Evolutionary conservation across 768 basidiomycete species (phyloP), one percentile per base, ranked within the genome.

Genomic region (Kwoniella shandongensis): DNA sequence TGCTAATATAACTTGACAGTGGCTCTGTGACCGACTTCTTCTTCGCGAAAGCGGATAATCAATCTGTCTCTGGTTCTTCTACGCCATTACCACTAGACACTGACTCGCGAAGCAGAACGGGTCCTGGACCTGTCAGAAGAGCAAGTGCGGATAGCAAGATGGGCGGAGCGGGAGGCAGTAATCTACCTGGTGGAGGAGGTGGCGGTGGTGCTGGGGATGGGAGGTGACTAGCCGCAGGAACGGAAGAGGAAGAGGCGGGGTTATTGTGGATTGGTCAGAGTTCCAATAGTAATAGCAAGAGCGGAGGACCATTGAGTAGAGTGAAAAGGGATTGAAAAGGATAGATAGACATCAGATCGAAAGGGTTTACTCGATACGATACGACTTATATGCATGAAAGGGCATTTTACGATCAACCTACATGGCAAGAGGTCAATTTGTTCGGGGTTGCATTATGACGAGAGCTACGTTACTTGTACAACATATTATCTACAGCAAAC

Each of bases 1-100:
- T 39, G 20, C 11, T 40, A 45, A 23, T 20, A 13, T 41, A 40
- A 47, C 22, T 15, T n/a, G 22, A 44, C 40, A 76, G 75, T 51
- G 75, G 70, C n/a, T 70, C 68, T 46, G 70, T 76, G 20, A 69
- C 75, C 17, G 75, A 76, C 48, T 76, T 76, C 60, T 76, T 76
- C 65, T 76, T 76, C 54, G 58, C 69, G n/a, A 67, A 69, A 57
- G 61, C 73, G 17, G 73, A 75, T 39, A 32, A 32, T 32, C 32
- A 32, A 32, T 39, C 22, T 15, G 30, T 40, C 8, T 44, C 57
- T 11, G 42, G 57, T 4, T 29, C 30, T 17, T 23, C 25, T 18
- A 38, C 44, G 17, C 44, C 44, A 26, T 7, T 22, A 27, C 22
- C 26, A 44, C 11, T 23, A 39, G 42, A 26, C 23, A n/a, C n/a